These are phyloP conservation scores for Triglochin maritima DNA, from an alignment of 106 monocot species.

Conservation along the genomic window DNA sequence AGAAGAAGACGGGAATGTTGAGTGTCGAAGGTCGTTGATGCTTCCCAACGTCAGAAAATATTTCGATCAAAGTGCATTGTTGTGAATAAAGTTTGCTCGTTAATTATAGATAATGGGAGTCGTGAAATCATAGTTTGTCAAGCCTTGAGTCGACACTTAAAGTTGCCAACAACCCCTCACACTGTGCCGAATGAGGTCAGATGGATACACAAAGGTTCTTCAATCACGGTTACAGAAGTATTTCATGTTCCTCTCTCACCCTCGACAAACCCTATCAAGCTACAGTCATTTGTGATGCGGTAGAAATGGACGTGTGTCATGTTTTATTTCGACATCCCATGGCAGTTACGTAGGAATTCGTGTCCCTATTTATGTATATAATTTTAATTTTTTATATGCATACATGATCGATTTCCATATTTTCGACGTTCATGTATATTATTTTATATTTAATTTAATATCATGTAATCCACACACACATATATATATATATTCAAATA, in stretches of 20 bases:
- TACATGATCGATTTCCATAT: no score
- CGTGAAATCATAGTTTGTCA: not conserved
- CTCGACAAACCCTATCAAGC: not conserved
- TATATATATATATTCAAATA: no score
- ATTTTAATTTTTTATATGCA: no score
- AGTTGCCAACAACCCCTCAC: not conserved
- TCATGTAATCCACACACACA: no score
- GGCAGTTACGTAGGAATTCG: not conserved
- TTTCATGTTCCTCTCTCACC: not conserved
- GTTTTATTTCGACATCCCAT: not conserved
- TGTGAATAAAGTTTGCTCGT: not conserved
- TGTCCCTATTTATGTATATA: no score
- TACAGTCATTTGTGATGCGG: not conserved
- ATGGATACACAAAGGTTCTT: not conserved
- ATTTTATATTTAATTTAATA: no score
- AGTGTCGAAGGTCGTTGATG: not conserved
- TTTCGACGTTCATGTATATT: no score
- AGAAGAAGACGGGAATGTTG: no score
- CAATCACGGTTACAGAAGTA: not conserved
- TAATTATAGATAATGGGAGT: constrained; percentile 2
- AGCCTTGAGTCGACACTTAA: not conserved
- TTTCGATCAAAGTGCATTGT: not conserved
- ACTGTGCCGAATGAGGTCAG: not conserved
- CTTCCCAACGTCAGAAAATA: not conserved
- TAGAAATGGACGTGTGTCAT: constrained; percentile 3